phyloP scores from a whole-genome alignment of 805 yeast genomes.

The Saturnispora serradocipensis region DNA sequence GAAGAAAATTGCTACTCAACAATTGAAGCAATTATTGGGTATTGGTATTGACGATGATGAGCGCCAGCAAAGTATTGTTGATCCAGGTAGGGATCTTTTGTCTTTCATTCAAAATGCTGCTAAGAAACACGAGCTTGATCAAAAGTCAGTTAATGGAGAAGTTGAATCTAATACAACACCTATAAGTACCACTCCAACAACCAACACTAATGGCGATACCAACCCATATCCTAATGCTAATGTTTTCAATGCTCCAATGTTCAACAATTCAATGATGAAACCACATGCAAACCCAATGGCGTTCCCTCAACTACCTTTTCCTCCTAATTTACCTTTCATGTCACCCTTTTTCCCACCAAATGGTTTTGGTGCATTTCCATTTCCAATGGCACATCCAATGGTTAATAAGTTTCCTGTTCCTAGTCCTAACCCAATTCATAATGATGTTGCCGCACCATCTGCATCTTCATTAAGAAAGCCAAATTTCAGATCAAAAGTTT shows the following conservation, averaged over 20 bases:
- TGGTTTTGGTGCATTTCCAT: conserved; percentile 7
- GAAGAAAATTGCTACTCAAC: conserved; percentile 53
- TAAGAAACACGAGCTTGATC: conserved; percentile 18
- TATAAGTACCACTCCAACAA: conserved; percentile 5
- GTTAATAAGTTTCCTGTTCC: background rate
- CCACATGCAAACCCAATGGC: conserved; percentile 1
- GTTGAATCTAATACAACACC: background rate
- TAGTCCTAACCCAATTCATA: background rate
- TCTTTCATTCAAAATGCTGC: conserved; percentile 48
- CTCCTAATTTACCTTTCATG: conserved; percentile 12
- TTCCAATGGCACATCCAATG: conserved; percentile 9
- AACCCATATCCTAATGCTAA: background rate
- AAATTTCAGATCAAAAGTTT: conserved; percentile 24
- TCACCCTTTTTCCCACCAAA: conserved; percentile 8
- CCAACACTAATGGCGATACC: background rate
- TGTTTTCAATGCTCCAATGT: background rate
- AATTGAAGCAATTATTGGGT: conserved; percentile 57
- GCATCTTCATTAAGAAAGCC: conserved; percentile 28
- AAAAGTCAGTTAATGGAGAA: background rate
- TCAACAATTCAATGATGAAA: background rate
- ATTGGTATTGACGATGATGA: conserved; percentile 26
- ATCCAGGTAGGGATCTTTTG: conserved; percentile 72
- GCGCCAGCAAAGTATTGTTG: conserved; percentile 27
- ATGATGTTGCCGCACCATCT: conserved; percentile 21
- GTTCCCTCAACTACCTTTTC: conserved; percentile 11